Conservation (phyloP, 129 eudicot species). For the Flaveria bidentis region DNA sequence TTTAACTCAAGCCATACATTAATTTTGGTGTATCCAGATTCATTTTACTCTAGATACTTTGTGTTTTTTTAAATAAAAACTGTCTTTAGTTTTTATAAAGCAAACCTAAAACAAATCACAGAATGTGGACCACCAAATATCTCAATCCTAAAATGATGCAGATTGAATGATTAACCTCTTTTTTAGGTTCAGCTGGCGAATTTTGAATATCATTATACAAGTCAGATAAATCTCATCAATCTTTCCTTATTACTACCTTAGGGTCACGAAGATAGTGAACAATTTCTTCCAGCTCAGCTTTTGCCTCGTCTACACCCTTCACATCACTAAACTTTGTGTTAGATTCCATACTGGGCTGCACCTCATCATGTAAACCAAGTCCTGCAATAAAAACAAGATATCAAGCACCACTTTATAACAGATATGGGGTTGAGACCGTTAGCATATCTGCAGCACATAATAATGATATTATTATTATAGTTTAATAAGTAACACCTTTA, state of each 20-base stretch:
- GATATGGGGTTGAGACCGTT: neutral
- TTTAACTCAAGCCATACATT: neutral
- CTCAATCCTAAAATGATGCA: neutral
- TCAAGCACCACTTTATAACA: neutral
- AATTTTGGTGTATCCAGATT: neutral
- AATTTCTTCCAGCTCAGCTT: conserved; percentile 94
- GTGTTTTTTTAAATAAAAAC: neutral
- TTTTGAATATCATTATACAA: neutral
- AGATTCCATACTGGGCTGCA: conserved; percentile 81
- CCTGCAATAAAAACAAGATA: conserved; percentile 38
- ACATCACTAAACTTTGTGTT: conserved; percentile 79
- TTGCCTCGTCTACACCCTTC: conserved; percentile 98
- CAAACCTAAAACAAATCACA: neutral
- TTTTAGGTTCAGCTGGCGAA: neutral
- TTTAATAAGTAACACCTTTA: conserved; percentile 54
- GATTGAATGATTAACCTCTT: neutral
- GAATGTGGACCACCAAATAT: neutral
- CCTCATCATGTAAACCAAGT: conserved; percentile 77
- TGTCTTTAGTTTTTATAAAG: neutral
- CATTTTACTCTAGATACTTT: neutral
- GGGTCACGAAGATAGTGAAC: conserved; percentile 99
- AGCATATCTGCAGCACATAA: neutral
- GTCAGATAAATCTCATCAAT: neutral
- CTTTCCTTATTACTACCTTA: conserved; percentile 53
- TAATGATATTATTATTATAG: neutral